Evolutionary conservation across 2,329 filamentous ascomycete species (phyloP), one percentile per base, ranked within the genome.

Genomic region (Diaporthe nobilis): DNA sequence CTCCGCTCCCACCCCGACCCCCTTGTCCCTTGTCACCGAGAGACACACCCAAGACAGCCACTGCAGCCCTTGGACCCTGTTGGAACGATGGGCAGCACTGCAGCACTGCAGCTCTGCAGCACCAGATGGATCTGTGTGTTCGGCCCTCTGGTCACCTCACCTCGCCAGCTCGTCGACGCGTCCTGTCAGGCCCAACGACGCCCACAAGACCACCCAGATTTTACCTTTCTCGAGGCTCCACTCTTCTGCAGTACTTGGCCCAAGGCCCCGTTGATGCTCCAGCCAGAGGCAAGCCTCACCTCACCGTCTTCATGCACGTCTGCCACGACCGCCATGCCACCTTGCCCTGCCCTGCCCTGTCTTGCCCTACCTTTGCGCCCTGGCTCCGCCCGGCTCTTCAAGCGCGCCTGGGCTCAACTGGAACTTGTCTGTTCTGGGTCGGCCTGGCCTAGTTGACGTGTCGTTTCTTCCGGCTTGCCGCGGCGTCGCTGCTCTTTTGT

Each of bases 391-490:
- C 65, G 65, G 65, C 65, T 70, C 65, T 70, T 70, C 65, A 70
- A 28, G 65, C 65, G 49, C 65, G 65, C 47, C 65, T 70, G 65
- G 65, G 34, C 65, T 70, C 49, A 55, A 70, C 28, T 55, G 65
- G 49, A 70, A 70, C 65, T 70, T 70, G 65, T 71, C 63, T 63
- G 39, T 31, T 74, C 57, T 74, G 67, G 71, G 63, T 53, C 53
- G 31, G 44, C 61, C 55, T 61, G 61, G 73, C 42, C 55, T 70
- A 53, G 70, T 77, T 77, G 70, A 75, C 73, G 76, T 73, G 73
- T 75, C 73, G 72, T 74, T 72, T 63, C 67, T 76, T 68, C 75
- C 75, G 76, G 63, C 58, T 75, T 77, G 73, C 76, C 76, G 76
- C 76, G 73, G 71, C 63, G 31, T 51, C 58, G 65, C 70, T 60